Base-by-base conservation (phyloP, 495 filamentous ascomycete genomes). In the Podospora pseudoanserina region DNA sequence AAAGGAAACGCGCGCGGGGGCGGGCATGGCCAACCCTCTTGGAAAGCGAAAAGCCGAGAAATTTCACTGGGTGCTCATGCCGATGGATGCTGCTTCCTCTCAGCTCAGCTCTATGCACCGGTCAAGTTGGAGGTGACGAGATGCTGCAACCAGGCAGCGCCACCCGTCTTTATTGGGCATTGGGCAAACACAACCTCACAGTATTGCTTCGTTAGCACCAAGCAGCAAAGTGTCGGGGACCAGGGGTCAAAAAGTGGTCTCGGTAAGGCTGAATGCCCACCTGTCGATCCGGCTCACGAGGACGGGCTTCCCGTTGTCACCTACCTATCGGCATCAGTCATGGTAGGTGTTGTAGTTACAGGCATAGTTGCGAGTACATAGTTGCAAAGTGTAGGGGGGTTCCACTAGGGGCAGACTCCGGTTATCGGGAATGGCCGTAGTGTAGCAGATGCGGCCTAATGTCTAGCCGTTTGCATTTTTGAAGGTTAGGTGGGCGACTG, bases 161-260 rank as follows among this genome's bases (percentile, higher is more conserved):
- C 58, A 60, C 58, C 58, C 23, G 58, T 15, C 20, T 60, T 60
- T 11, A 61, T 61, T 61, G 59, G 59, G 59, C 27, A 61, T 32
- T 61, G 59, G 59, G 30, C 30, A 61, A 30, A 61, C 59, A 30
- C 59, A 61, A 61, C 59, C 59, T 30, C 56, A 59, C 26, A 61
- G n/a, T 32, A 3, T 49, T 49, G 39, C 39, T 49, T 49, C 13
- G 39, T 13, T 49, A 32, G 30, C 30, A 32, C 30, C 30, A 3
- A 13, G 39, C 39, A 49, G 39, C 39, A 16, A 49, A 49, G 39
- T 49, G 39, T 49, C 39, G 39, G 39, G 39, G 39, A 49, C 39
- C 39, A 49, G 39, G 39, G 39, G 56, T 20, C 23, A 20, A 19
- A 58, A 58, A n/a, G 26, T 27, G 26, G 27, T 61, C 19, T 28